These are phyloP conservation scores for Pisolithus albus DNA, from an alignment of 768 basidiomycete genomes.

Conservation along the genomic window DNA sequence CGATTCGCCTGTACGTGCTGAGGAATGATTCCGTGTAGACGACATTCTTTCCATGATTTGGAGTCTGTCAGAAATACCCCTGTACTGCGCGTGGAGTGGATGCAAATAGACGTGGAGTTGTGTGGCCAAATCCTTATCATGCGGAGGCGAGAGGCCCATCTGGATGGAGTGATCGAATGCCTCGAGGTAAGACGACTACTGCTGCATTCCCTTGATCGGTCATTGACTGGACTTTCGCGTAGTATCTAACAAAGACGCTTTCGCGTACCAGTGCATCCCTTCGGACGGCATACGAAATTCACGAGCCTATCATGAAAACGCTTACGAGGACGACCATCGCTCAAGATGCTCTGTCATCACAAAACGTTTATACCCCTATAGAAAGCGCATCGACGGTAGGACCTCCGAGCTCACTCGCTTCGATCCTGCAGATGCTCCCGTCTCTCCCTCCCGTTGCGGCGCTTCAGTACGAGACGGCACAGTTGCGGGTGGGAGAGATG, in stretches of 20 bases:
- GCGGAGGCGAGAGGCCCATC: constrained; percentile 59
- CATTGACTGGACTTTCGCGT: constrained; percentile 1
- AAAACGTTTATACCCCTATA: constrained; percentile 7
- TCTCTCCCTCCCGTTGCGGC: constrained; percentile 27
- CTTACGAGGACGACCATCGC: constrained; percentile 26
- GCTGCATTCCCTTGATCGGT: constrained; percentile 4
- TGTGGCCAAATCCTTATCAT: constrained; percentile 69
- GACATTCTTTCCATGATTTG: constrained; percentile 64
- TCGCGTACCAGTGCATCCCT: constrained; percentile 49
- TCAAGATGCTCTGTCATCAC: not conserved
- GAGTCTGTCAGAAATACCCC: constrained; percentile 40
- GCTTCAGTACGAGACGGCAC: constrained; percentile 65
- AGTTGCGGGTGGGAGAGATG: constrained; percentile 57
- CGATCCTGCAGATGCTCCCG: constrained; percentile 30
- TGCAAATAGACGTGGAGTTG: constrained; percentile 75
- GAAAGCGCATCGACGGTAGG: constrained; percentile 39
- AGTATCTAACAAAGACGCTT: constrained; percentile 50
- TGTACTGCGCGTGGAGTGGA: constrained; percentile 51
- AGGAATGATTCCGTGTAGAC: constrained; percentile 23
- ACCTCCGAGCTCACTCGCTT: constrained; percentile 28
- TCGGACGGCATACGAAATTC: constrained; percentile 51
- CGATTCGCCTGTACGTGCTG: constrained; percentile 3
- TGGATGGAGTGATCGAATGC: constrained; percentile 55
- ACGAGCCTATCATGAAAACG: constrained; percentile 40
- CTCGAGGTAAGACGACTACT: constrained; percentile 38